Base-by-base conservation (phyloP, 2,329 filamentous ascomycete species). In the Aureobasidium sp. region DNA sequence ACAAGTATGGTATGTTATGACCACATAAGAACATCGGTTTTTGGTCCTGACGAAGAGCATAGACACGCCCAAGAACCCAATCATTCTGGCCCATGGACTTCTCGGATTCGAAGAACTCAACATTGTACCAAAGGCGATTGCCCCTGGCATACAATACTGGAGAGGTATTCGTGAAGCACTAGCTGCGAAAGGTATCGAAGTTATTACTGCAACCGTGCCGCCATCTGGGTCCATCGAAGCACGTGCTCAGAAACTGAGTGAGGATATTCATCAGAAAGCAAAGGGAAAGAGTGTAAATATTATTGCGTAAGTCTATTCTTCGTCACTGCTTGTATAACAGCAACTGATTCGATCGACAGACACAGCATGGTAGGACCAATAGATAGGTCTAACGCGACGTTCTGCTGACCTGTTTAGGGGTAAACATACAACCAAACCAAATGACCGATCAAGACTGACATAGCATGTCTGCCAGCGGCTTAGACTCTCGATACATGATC, bases 401-500 rank as follows among this genome's bases (percentile, higher is more conserved):
- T 10, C 10, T 6, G 46, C 64, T 65, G 20, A 65, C 32, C 3
- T 7, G 20, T 36, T 26, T 60, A 78, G 75, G 75, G 74, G 74
- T 76, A 74, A 67, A 24, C 26, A 41, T 41, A 17, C 44, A 8
- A 24, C 1, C 12, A 37, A 20, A 4, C 13, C 10, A 17, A 26
- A 26, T 12, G 5, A n/a, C 34, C 12, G 26, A 26, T 50, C 26
- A 32, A 63, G 15, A 47, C 57, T 53, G 43, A 53, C 41, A 26
- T 34, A 44, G 15, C 32, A 57, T 17, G 27, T 36, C 26, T 5
- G 34, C 2, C 67, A 85, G 84, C 60, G 84, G 84, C 9, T 79
- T 87, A 56, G 84, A 87, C 69, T 79, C 84, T 36, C 78, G 84
- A 63, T 85, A 85, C 67, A 85, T 87, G 82, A 84, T 87, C 67